A percentile compares a stretch with the other conserved stretches of the same genome.
Conservation (phyloP, 2,329 filamentous ascomycete genomes). For the Didymella arachidicola region DNA sequence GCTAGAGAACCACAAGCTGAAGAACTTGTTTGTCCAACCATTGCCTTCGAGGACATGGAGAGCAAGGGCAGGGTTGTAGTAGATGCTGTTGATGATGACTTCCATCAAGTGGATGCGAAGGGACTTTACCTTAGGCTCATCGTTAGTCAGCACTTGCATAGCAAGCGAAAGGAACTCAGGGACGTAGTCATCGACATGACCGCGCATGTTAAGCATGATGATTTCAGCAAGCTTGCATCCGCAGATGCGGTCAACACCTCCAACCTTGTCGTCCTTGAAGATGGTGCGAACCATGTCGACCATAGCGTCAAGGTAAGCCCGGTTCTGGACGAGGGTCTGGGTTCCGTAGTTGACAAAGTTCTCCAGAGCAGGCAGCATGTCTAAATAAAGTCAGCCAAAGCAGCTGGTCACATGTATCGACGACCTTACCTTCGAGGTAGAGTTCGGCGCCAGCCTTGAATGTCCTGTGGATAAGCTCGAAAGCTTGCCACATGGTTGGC, state of each 20-base stretch:
- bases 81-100: conserved; percentile 97
- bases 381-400: conserved; percentile 50
- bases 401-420: not conserved
- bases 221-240: conserved; percentile 97
- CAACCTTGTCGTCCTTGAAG: conserved; percentile 90
- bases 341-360: conserved; percentile 97
- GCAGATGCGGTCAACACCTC: conserved; percentile 92
- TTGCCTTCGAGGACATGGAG: conserved; percentile 89
- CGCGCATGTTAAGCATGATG: conserved; percentile 93
- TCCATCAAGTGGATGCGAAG: conserved; percentile 98
- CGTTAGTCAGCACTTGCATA: conserved; percentile 79
- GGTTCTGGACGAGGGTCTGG: conserved; percentile 79
- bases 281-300: conserved; percentile 95
- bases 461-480: conserved; percentile 93
- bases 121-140: conserved; percentile 86
- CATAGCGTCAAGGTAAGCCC: conserved; percentile 84
- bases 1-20: conserved; percentile 96
- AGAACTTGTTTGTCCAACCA: conserved; percentile 98
- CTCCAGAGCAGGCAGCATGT: conserved; percentile 97
- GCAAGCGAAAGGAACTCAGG: conserved; percentile 88
- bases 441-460: conserved; percentile 98
- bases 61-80: conserved; percentile 90
- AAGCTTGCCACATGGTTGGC: conserved; percentile 97
- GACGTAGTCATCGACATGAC: conserved; percentile 86
- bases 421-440: conserved; percentile 74